Evolutionary conservation across 1,284 basidiomycete genomes (phyloP).

Genomic region (Ustilago cynodontis): DNA sequence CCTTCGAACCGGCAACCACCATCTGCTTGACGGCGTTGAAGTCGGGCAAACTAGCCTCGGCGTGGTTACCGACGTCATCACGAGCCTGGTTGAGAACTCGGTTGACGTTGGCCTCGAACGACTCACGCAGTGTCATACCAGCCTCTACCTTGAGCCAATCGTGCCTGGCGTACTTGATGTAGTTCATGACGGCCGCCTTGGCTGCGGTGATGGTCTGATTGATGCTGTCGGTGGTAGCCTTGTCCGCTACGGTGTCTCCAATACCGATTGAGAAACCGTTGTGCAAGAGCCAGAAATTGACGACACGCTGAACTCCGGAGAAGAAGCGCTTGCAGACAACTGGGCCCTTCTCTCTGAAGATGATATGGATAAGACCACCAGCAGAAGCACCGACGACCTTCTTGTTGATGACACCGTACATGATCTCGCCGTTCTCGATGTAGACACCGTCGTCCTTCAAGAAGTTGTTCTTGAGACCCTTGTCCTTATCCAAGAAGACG

Average conservation of each 20-base stretch:
- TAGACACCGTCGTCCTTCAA: constrained; percentile 86
- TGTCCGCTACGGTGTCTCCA: constrained; percentile 96
- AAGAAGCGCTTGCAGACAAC: constrained; percentile 92
- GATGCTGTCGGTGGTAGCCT: constrained; percentile 84
- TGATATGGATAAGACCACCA: constrained; percentile 94
- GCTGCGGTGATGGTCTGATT: constrained; percentile 84
- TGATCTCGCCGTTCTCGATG: constrained; percentile 96
- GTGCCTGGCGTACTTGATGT: constrained; percentile 65
- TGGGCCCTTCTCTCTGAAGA: constrained; percentile 97
- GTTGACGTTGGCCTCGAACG: constrained; percentile 93
- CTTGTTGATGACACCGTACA: constrained; percentile 96
- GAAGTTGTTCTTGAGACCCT: constrained; percentile 64
- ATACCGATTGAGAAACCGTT: constrained; percentile 99
- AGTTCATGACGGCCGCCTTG: constrained; percentile 73
- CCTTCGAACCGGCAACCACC: constrained; percentile 98
- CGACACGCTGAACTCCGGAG: constrained; percentile 91
- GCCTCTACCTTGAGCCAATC: constrained; percentile 71
- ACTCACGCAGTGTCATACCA: constrained; percentile 99
- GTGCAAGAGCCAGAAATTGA: constrained; percentile 99
- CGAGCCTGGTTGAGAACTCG: constrained; percentile 93
- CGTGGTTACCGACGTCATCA: constrained; percentile 93
- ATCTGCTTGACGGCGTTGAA: constrained; percentile 99
- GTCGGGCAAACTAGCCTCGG: constrained; percentile 94
- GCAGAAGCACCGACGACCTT: constrained; percentile 92
- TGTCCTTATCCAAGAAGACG: constrained; percentile 73